Conservation (phyloP, 768 basidiomycete species). For the Trametes cinnabarina region DNA sequence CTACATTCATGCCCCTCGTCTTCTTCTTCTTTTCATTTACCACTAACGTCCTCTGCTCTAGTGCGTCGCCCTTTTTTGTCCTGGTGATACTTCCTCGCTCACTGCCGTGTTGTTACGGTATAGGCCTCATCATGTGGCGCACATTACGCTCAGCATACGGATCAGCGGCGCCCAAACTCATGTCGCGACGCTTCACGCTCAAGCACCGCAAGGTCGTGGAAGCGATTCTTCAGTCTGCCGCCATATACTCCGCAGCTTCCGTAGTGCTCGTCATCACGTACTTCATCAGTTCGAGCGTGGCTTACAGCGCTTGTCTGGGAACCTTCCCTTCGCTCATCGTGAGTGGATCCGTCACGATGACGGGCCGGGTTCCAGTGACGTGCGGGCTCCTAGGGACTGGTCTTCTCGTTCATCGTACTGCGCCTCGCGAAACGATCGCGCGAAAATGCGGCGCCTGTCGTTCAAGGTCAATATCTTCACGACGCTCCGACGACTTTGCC, state of each 20-base stretch:
- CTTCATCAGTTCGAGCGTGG: background rate
- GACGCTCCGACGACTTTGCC: too few species aligned
- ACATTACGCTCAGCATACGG: background rate
- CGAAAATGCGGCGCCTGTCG: background rate
- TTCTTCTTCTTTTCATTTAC: background rate
- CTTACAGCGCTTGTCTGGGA: background rate
- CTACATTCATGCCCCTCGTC: background rate
- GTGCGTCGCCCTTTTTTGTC: background rate
- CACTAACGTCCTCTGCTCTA: background rate
- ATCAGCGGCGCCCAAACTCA: background rate
- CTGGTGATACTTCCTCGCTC: too few species aligned
- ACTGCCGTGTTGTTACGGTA: background rate
- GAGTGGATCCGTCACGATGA: background rate
- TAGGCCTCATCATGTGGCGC: slow-evolving; percentile 6
- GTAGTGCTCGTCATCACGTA: background rate
- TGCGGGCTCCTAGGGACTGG: background rate
- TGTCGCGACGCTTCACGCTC: background rate
- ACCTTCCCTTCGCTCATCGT: slow-evolving; percentile 2
- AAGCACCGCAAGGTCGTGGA: background rate
- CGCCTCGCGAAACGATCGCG: background rate
- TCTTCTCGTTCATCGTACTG: background rate
- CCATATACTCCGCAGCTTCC: slow-evolving; percentile 3
- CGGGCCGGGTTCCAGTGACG: background rate
- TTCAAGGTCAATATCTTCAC: background rate
- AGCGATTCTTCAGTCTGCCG: slow-evolving; percentile 10